Evolutionary conservation across 345 rosid species (phyloP), one percentile per base, ranked within the genome.

Genomic region (Acer yangbiense): DNA sequence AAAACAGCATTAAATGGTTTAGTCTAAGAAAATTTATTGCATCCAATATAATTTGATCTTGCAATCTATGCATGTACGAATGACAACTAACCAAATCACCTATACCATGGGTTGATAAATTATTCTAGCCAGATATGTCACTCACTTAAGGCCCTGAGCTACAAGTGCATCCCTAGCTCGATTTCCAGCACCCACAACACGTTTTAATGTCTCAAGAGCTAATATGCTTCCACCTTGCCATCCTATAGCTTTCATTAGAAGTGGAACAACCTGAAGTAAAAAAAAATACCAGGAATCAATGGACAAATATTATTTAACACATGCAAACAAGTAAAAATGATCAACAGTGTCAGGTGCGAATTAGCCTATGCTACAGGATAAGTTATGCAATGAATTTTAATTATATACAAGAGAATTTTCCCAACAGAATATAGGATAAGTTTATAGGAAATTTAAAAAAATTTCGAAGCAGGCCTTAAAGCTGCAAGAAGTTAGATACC

Each of bases 151-250:
- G 84, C 99, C 99, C 86, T 96, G 99, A 0, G 97, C 99, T 84
- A 96, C 98, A 80, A 96, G 92, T 0, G 99, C 98, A 80, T 96
- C 99, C 83, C 99, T 93, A 76, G 99, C 97, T 58, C 98, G 93
- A 84, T 96, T 96, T 78, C 99, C 98, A 80, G 99, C 98, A 80
- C 87, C 98, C 29, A 94, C 98, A 78, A 94, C 94, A 72, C 97
- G 98, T 75, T 96, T 96, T 75, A 96, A 84, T 44, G 98, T 96
- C 90, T 96, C 97, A 63, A 96, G 95, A 64, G 98, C 99, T 80
- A 96, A 86, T 84, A 96, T 96, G 88, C 98, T 96, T 83, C 99
- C 98, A 80, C 99, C 98, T 82, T 85, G 99, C 99, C 99, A 96
- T 76, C 99, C 98, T 81, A 96, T 96, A 77, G 99, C 97, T 87